These are phyloP conservation scores for Ceraceosorus guamensis DNA, from an alignment of 1,284 basidiomycete species.

Conservation along the genomic window DNA sequence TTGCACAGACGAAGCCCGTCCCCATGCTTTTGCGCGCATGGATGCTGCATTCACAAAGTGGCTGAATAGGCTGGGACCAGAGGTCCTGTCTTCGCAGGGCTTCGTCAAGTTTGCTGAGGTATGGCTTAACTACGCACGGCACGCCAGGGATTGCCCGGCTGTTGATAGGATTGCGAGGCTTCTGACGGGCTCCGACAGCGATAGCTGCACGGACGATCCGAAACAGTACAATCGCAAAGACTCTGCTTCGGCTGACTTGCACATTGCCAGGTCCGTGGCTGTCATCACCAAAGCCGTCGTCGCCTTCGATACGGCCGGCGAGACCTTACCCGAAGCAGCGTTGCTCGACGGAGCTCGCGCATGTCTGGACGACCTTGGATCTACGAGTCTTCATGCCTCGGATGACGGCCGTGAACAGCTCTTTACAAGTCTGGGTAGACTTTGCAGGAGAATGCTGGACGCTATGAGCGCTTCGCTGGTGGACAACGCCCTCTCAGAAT, in stretches of 20 bases:
- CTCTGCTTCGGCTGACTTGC: not conserved
- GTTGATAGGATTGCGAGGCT: not conserved
- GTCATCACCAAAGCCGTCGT: not conserved
- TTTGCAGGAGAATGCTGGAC: no score
- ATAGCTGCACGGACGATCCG: no score
- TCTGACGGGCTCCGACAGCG: not conserved
- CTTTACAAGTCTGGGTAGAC: not conserved
- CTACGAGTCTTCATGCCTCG: not conserved
- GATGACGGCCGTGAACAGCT: not conserved
- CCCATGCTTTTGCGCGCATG: slow-evolving; percentile 13
- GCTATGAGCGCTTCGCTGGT: no score
- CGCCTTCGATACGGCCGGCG: not conserved
- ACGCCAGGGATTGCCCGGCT: not conserved
- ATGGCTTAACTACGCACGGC: slow-evolving; percentile 20
- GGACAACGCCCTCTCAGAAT: no score
- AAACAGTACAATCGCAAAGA: no score
- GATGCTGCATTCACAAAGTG: slow-evolving; percentile 17
- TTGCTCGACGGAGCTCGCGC: not conserved
- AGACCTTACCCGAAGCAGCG: not conserved
- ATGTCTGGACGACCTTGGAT: not conserved
- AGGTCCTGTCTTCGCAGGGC: not conserved
- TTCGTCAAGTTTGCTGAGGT: slow-evolving; percentile 17
- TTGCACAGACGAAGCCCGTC: slow-evolving; percentile 10
- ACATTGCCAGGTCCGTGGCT: not conserved
- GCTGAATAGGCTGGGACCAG: not conserved